Evolutionary conservation across 257 asterid species (phyloP).

Genomic region (Nemophila menziesii): DNA sequence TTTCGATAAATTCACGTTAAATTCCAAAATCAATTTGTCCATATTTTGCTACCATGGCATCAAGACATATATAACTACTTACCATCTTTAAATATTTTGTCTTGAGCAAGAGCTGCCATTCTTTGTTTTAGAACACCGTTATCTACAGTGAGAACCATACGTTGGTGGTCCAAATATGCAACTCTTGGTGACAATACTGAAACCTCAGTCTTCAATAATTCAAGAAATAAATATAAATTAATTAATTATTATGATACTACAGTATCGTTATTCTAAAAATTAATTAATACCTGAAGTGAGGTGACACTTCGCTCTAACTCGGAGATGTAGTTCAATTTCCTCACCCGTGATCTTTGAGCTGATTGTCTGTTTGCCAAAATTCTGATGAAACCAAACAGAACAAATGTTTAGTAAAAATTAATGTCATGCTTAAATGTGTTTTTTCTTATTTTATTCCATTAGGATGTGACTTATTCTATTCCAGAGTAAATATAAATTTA

Average conservation of each 20-base stretch:
- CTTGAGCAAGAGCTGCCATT: conserved; percentile 62
- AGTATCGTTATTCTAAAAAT: neutral
- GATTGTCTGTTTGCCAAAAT: conserved; percentile 94
- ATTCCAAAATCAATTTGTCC: too few relatives aligned
- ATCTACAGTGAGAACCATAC: conserved; percentile 44
- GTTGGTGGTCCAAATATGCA: conserved; percentile 57
- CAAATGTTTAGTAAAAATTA: too few relatives aligned
- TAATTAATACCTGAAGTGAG: conserved; percentile 57
- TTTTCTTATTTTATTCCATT: too few relatives aligned
- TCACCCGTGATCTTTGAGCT: conserved; percentile 89
- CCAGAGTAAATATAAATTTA: too few relatives aligned
- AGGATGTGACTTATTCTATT: too few relatives aligned
- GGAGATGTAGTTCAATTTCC: conserved; percentile 79
- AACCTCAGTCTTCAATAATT: conserved; percentile 48
- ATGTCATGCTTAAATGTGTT: too few relatives aligned
- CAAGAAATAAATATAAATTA: neutral
- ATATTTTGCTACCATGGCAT: too few relatives aligned
- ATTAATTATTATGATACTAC: conserved; percentile 2
- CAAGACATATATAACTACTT: too few relatives aligned
- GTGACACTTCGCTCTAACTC: conserved; percentile 86
- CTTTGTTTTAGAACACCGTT: conserved; percentile 63
- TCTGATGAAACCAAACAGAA: conserved; percentile 19
- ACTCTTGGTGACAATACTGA: conserved; percentile 57
- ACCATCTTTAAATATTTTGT: conserved; percentile 61
- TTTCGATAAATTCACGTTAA: too few relatives aligned